Evolutionary conservation across 306 rosid genomes (phyloP).

Genomic region (Vigna angularis): DNA sequence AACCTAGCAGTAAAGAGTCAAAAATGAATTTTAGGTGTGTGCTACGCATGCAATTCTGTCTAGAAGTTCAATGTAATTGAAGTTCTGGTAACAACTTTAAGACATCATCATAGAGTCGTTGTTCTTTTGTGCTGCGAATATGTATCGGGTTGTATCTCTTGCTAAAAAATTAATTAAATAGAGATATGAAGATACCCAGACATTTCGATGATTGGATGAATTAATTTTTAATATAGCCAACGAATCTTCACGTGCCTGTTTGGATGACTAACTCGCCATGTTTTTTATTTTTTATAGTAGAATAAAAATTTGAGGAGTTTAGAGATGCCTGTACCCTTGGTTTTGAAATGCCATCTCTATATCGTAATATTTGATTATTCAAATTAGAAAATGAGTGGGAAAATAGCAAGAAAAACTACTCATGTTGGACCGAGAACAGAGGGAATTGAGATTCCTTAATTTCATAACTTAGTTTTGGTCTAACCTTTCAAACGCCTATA

Average conservation of each 20-base stretch:
- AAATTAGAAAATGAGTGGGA: conserved; percentile 4
- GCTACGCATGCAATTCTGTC: background rate
- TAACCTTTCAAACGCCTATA: conserved; percentile 7
- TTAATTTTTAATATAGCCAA: conserved; percentile 4
- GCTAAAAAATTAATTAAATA: background rate
- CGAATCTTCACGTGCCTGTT: conserved; percentile 17
- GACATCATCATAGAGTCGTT: background rate
- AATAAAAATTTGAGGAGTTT: conserved; percentile 11
- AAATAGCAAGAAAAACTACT: background rate
- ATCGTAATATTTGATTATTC: background rate
- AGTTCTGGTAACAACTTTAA: background rate
- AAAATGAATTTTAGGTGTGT: background rate
- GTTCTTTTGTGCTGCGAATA: conserved; percentile 17
- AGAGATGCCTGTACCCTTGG: background rate
- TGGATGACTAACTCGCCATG: background rate
- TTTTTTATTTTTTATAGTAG: background rate
- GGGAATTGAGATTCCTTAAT: conserved; percentile 1
- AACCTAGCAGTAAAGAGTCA: background rate
- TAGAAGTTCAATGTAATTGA: background rate
- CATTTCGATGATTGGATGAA: conserved; percentile 34
- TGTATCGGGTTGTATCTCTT: conserved; percentile 9
- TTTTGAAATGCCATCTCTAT: conserved; percentile 19
- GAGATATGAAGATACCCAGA: conserved; percentile 32
- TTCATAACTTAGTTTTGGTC: conserved; percentile 24
- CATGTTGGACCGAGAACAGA: conserved; percentile 23